phyloP scores from a whole-genome alignment of 73 alveolate species.

The Stentor coeruleus region DNA sequence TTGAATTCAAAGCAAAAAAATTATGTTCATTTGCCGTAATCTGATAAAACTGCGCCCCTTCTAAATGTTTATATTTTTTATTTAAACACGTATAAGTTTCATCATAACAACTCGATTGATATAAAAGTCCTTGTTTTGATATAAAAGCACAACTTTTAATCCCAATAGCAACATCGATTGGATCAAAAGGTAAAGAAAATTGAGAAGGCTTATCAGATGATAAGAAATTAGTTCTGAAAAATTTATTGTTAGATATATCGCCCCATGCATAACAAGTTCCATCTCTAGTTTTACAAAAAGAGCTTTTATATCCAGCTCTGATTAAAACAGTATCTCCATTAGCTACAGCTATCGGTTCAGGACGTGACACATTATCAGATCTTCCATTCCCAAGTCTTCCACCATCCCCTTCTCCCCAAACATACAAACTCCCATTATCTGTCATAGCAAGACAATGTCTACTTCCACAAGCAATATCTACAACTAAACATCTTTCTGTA shows the following conservation, averaged over 20 bases:
- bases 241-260: not conserved
- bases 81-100: not conserved
- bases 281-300: not conserved
- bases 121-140: not conserved
- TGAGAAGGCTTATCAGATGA: not conserved
- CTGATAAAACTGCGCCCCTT: not conserved
- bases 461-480: conserved; percentile 62
- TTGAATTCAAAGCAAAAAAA: conserved; percentile 10
- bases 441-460: conserved; percentile 71
- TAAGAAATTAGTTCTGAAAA: not conserved
- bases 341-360: conserved; percentile 1
- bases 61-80: not conserved
- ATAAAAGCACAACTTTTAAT: not conserved
- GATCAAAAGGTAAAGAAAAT: not conserved
- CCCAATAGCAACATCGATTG: not conserved
- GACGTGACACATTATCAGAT: conserved; percentile 13
- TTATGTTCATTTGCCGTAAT: not conserved
- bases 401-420: conserved; percentile 68
- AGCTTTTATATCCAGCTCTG: conserved; percentile 13
- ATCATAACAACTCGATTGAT: not conserved
- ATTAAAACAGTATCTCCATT: not conserved
- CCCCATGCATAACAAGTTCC: conserved; percentile 8
- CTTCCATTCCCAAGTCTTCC: conserved; percentile 89
- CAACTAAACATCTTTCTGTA: not conserved
- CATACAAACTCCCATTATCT: conserved; percentile 34